Base-by-base conservation (phyloP, 371 early-diverging fungal species). In the Apophysomyces variabilis region DNA sequence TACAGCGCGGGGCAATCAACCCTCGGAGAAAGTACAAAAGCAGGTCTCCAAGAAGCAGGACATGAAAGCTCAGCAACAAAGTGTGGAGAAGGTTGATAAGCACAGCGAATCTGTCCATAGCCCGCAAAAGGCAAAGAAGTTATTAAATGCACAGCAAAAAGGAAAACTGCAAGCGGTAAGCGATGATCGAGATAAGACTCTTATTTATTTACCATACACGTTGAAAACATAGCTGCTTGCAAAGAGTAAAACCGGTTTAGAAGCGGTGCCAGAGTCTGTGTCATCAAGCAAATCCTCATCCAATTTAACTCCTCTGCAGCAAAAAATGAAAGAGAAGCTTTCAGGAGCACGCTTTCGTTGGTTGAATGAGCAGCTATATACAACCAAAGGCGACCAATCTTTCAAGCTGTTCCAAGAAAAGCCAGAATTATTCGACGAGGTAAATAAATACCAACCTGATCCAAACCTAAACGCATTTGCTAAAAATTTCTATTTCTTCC, bases 331-430 rank as follows among this genome's bases (percentile, higher is more conserved):
- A 61, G 86, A 92, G 65, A 92, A 94, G 67, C 80, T 94, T 43
- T 89, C 89, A 1, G 96, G 94, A 12, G 92, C 95, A 12, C 87
- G 94, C 61, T 97, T 98, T 80, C 90, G 99, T 8, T 94, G 92
- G 92, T 80, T 99, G 67, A 99, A 99, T 76, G 99, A 99, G 76
- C 80, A 91, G 57, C 87, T 99, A 7, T 99, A 99, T 77, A 98
- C 97, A 6, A 90, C 90, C 7, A 80, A 85, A 0, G 92, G 96
- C 39, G 75, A 85, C 16, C 84, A 90, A 11, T 90, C 96, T 1
- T 91, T 89, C 63, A 67, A 82, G 11, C 74, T 96, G 46, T 94
- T 98, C 71, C 87, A 88, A 68, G 82, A 90, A 57, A 88, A 94
- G 60, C 97, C 97, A 0, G 89, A 91, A 61, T 75, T 94, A 38